Percentiles rank a stretch among this genome's conserved stretches.
phyloP scores from a whole-genome alignment of 768 basidiomycete genomes.

The Arthromyces matolae region DNA sequence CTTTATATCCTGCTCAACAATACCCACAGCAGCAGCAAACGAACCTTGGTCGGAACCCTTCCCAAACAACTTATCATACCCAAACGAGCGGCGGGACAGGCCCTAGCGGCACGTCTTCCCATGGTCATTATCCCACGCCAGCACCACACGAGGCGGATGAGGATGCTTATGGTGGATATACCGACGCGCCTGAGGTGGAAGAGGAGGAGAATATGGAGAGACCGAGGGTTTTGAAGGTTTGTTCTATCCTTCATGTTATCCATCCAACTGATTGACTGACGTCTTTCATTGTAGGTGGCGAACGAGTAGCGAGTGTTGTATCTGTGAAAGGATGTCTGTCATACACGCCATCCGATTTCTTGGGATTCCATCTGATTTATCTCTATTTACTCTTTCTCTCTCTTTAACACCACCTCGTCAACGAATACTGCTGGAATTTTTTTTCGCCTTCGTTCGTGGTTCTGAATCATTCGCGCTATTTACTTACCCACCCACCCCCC shows the following conservation, averaged over 20 bases:
- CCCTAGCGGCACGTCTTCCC: not conserved
- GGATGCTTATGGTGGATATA: slow-evolving; percentile 35
- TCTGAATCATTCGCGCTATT: too few relatives aligned
- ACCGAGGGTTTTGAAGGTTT: slow-evolving; percentile 3
- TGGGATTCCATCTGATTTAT: not conserved
- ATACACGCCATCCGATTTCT: not conserved
- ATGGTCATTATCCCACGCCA: not conserved
- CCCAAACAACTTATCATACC: not conserved
- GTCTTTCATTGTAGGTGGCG: not conserved
- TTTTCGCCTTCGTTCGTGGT: too few relatives aligned
- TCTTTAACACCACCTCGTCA: too few relatives aligned
- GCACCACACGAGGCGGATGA: slow-evolving; percentile 15
- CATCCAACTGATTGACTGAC: not conserved
- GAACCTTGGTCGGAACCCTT: not conserved
- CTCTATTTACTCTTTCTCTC: too few relatives aligned
- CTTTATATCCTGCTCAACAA: not conserved
- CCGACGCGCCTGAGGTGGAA: not conserved
- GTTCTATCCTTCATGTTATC: not conserved
- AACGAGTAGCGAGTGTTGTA: not conserved
- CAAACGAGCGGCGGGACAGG: too few relatives aligned
- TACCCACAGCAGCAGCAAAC: not conserved
- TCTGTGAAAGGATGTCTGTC: too few relatives aligned
- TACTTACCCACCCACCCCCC: too few relatives aligned
- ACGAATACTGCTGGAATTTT: too few relatives aligned
- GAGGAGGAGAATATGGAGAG: not conserved